These are phyloP conservation scores for Podila minutissima DNA, from an alignment of 192 early-diverging fungal species.

Conservation along the genomic window DNA sequence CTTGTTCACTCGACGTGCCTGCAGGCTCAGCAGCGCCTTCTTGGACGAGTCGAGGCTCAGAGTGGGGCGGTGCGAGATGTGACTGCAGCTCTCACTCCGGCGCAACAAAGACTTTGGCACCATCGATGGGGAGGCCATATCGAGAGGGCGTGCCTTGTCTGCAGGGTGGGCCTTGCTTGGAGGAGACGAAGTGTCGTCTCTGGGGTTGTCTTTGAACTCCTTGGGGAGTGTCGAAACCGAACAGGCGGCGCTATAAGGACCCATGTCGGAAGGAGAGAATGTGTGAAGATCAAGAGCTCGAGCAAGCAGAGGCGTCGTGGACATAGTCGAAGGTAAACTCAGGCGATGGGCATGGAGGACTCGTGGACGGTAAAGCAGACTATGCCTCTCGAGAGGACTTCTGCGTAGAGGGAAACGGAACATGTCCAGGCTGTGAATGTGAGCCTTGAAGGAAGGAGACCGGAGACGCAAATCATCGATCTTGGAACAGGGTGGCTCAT, in stretches of 20 bases:
- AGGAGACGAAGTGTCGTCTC: no score
- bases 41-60: conserved; percentile 40
- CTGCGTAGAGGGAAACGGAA: background rate
- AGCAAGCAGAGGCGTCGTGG: background rate
- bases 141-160: no score
- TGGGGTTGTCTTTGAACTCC: no score
- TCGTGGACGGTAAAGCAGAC: background rate
- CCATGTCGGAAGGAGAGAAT: background rate
- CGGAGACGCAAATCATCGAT: background rate
- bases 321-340: background rate
- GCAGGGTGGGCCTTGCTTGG: no score
- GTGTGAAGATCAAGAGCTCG: background rate
- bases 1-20: conserved; percentile 33
- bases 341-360: background rate
- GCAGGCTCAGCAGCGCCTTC: conserved; percentile 26
- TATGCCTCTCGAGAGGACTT: background rate
- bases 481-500: background rate
- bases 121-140: no score
- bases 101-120: background rate
- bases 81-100: conserved; percentile 27
- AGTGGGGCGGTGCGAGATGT: conserved; percentile 17
- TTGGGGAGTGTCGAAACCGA: no score
- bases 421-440: background rate
- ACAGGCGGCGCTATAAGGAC: background rate
- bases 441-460: no score